Conservation (phyloP, 2,329 filamentous ascomycete species). For the Hortaea werneckii region DNA sequence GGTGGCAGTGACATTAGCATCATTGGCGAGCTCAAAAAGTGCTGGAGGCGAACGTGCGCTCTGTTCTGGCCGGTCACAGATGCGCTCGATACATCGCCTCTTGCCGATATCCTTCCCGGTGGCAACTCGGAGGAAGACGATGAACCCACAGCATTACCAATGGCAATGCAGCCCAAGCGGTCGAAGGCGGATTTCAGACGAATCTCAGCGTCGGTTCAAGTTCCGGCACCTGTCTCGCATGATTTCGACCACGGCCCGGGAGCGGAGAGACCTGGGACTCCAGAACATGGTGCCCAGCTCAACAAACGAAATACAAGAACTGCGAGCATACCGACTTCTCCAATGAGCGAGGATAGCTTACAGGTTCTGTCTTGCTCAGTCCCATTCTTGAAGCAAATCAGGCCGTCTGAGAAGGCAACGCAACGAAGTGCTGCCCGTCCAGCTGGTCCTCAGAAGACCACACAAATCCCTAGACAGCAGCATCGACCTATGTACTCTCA, state of each 20-base stretch:
- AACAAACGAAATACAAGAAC: conserved; percentile 10
- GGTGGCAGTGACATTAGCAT: conserved; percentile 68
- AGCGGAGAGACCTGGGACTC: background rate
- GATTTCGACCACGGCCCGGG: background rate
- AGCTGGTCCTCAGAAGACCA: conserved; percentile 4
- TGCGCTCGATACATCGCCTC: conserved; percentile 43
- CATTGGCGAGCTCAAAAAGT: conserved; percentile 87
- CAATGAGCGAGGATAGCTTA: conserved; percentile 42
- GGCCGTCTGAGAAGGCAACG: conserved; percentile 3
- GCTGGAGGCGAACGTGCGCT: conserved; percentile 85
- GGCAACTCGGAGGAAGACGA: conserved; percentile 34
- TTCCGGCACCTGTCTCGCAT: background rate
- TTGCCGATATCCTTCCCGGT: conserved; percentile 63
- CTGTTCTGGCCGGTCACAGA: conserved; percentile 77
- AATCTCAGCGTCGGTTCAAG: conserved; percentile 2
- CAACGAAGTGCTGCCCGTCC: conserved; percentile 4
- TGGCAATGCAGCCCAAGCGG: background rate
- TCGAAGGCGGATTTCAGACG: conserved; percentile 6
- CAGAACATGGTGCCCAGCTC: background rate
- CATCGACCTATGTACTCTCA: conserved; percentile 44
- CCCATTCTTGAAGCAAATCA: conserved; percentile 29
- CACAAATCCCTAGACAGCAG: conserved; percentile 4
- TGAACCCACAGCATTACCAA: background rate
- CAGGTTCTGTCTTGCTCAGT: conserved; percentile 52
- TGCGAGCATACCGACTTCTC: conserved; percentile 32